Evolutionary conservation across 345 rosid species (phyloP), one percentile per base, ranked within the genome.

Genomic region (Psidium friedrichsthalianum): DNA sequence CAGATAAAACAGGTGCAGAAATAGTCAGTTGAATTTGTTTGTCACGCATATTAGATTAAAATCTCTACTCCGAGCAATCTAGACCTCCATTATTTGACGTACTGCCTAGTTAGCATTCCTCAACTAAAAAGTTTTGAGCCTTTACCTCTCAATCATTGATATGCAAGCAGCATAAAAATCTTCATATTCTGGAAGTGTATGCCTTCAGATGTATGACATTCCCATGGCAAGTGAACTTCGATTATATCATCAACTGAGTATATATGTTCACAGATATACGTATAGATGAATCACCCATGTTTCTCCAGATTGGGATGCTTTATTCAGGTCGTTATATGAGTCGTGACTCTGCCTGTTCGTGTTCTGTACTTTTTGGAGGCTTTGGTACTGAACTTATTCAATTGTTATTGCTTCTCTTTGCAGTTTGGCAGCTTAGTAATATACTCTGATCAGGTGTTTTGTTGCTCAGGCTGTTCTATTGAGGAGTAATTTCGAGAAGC

Each of bases 401-500:
- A 36, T 69, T 36, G 13, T 8, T 12, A 20, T 69, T 5, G 80
- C 42, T 69, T 69, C 80, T 18, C 25, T 69, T 18, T 36, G 80
- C 80, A 32, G 47, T 36, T 82, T 82, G 53, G 84, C 58, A 27
- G 29, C 15, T 52, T 82, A 69, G 80, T 36, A 36, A 36, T 18
- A 36, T 69, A 69, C 32, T 51, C 84, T 82, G 36, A 16, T n/a
- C 36, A 8, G 83, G 44, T 40, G 3, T 27, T 52, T 83, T 42
- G 40, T 5, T 3, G 21, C 3, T 44, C 69, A 83, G 27, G 14
- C 52, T 59, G 52, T 69, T 51, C 56, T 29, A 8, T 42, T 85
- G 86, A 88, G 91, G 84, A 87, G 86, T 15, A 85, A 86, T 85
- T 95, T 94, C 87, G 82, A 86, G 84, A 88, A 90, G 84, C 76